A percentile compares a stretch with the other conserved stretches of the same genome.
These are phyloP conservation scores for Xylaria longipes DNA, from an alignment of 495 filamentous ascomycete genomes.

Conservation along the genomic window DNA sequence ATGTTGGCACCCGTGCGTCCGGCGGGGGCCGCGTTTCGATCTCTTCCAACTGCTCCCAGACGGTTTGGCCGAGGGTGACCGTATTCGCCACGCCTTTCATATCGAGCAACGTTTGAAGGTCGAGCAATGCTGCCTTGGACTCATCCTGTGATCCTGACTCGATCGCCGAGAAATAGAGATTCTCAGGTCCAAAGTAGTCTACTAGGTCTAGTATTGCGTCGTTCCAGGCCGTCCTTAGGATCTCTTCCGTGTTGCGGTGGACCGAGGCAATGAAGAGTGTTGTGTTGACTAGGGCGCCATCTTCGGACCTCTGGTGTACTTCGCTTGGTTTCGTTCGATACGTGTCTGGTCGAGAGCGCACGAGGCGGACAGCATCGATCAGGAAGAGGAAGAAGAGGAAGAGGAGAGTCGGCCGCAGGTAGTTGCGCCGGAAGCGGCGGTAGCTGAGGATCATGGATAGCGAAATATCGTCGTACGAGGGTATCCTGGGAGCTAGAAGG, in stretches of 20 bases:
- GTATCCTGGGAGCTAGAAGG: not conserved
- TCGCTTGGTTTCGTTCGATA: conserved; percentile 29
- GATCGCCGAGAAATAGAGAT: conserved; percentile 70
- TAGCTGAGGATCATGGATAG: conserved; percentile 41
- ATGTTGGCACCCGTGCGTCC: conserved; percentile 47
- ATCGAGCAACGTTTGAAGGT: conserved; percentile 62
- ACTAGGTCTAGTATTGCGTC: conserved; percentile 61
- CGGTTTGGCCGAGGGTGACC: conserved; percentile 60
- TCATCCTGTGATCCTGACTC: conserved; percentile 74
- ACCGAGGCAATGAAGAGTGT: conserved; percentile 68
- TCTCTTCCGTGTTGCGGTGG: conserved; percentile 68
- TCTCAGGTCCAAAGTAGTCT: conserved; percentile 61
- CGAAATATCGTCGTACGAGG: not conserved
- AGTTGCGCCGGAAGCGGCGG: conserved; percentile 42
- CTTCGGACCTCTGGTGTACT: conserved; percentile 27
- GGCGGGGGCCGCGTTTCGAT: conserved; percentile 54
- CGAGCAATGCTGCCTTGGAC: conserved; percentile 64
- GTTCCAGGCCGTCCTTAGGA: conserved; percentile 67
- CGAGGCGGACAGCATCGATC: conserved; percentile 37
- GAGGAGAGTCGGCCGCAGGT: conserved; percentile 37
- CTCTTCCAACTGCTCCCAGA: conserved; percentile 61
- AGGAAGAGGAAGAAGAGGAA: conserved; percentile 40
- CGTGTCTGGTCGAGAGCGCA: conserved; percentile 38
- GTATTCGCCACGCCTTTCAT: conserved; percentile 57
- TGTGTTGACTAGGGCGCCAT: conserved; percentile 29